Base-by-base conservation (phyloP, 371 early-diverging fungal genomes). In the Conidiobolus coronatus region DNA sequence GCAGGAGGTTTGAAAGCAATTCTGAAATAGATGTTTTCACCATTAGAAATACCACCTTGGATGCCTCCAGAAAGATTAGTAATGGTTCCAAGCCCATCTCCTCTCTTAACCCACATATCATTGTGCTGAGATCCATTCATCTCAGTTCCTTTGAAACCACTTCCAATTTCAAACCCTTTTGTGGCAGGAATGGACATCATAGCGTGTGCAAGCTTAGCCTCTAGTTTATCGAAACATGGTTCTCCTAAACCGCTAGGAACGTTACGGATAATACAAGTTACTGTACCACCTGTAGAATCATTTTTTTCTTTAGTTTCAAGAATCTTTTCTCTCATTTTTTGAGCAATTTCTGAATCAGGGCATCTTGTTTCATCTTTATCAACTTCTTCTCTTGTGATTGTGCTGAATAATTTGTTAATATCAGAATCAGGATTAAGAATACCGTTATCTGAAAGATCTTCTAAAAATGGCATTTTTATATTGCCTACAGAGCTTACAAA, bases 131-230 rank as follows among this genome's bases (percentile, higher is more conserved):
- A 77, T 24, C 96, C 96, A 1, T 75, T 67, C 56, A 91, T 77
- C 23, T 65, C 66, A 1, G 93, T 85, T 18, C 91, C 96, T 11
- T 66, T 68, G 58, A 91, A 85, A 6, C 96, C 96, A 34, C 81
- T 80, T 3, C 96, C 96, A 50, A 92, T 82, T 57, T 95, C 96
- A 58, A 95, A 95, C 4, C 86, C 89, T 59, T 95, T 95, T 13
- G 94, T 95, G 8, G 96, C 92, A 15, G 96, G 96, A 46, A 95
- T 91, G 20, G 91, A 90, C 48, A 95, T 63, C 96, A 95, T 95
- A n/a, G 94, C 96, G 54, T 95, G 94, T 7, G 94, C 96, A 43
- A 95, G 66, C 50, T 77, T 60, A n/a, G 96, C 94, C 59, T 95
- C 93, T 29, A 93, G 66, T 59, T 95, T 95, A 61, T 95, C 96